Conservation (phyloP, 805 yeast genomes). For the Suhomyces xylopsoci region DNA sequence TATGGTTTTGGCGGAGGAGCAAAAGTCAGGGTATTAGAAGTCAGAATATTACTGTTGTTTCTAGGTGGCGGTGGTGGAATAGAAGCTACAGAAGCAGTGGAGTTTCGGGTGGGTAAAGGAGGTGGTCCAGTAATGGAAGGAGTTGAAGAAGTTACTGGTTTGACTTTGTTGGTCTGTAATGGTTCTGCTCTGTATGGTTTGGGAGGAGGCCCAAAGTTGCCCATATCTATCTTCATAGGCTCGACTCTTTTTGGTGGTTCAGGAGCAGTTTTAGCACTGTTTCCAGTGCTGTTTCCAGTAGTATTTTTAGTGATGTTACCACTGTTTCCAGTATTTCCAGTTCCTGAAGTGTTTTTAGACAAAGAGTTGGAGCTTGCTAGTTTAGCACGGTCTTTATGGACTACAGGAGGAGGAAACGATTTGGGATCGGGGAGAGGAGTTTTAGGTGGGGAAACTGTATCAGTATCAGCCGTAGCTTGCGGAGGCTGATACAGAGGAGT, state of each 20-base stretch:
- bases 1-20: slow-evolving; percentile 2
- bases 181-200: slow-evolving; percentile 18
- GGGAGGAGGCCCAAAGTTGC: slow-evolving; percentile 47
- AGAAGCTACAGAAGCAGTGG: not conserved
- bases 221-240: slow-evolving; percentile 31
- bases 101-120: not conserved
- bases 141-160: not conserved
- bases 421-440: slow-evolving; percentile 30
- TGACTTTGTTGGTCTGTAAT: not conserved
- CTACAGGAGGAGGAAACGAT: slow-evolving; percentile 42
- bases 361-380: not conserved
- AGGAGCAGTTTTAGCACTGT: not conserved
- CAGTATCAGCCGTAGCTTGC: no score
- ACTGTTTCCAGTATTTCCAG: no score
- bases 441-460: no score
- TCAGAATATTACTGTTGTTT: no score
- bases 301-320: not conserved
- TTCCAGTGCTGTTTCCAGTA: not conserved
- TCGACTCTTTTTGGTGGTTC: slow-evolving; percentile 12
- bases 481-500: no score
- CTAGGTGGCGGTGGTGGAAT: not conserved
- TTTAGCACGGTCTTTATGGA: slow-evolving; percentile 27
- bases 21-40: no score
- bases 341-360: not conserved
- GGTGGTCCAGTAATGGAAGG: slow-evolving; percentile 1